Evolutionary conservation across 768 basidiomycete genomes (phyloP), one percentile per base, ranked within the genome.

Genomic region (Xerocomus brunneocitrinus): DNA sequence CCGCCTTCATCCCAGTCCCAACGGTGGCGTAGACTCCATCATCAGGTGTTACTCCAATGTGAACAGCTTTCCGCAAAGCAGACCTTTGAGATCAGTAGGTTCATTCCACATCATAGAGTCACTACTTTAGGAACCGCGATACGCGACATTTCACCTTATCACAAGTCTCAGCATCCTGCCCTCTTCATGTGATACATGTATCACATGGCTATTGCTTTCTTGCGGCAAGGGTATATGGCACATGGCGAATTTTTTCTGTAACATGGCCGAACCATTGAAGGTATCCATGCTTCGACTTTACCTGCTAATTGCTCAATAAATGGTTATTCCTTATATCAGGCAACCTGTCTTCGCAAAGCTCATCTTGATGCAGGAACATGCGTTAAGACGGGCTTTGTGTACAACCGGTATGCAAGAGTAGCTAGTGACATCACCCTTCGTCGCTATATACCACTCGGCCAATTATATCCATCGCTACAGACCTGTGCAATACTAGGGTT

Each of bases 321-420:
- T 34, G 32, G 32, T 34, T 7, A 6, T 36, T 31, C 35, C 13
- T 32, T 14, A 42, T 38, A 34, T 14, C 36, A 25, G 13, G 25
- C 0, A 9, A 38, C 46, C 36, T 16, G 44, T 46, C 50, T 44
- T 56, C 50, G 50, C 58, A 60, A 63, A 57, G 49, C 55, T 53
- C 63, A 56, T 51, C 60, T 59, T 59, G 57, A 49, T 49, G 54
- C 57, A 59, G 35, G 42, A 19, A 25, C 8, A 13, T 45, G 49
- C 27, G 12, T 39, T 35, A 52, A 49, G 63, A 24, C 14, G 48
- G 12, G 44, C 32, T 53, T 34, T 59, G 52, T 50, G 58, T 56
- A 34, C 28, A 40, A 28, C 30, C 12, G 60, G 50, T 30, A 22
- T 28, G 13, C 44, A 42, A 22, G 3, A 40, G 22, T 34, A 13